phyloP scores from a whole-genome alignment of 441 rosid genomes.

The Bruguiera hainesii region DNA sequence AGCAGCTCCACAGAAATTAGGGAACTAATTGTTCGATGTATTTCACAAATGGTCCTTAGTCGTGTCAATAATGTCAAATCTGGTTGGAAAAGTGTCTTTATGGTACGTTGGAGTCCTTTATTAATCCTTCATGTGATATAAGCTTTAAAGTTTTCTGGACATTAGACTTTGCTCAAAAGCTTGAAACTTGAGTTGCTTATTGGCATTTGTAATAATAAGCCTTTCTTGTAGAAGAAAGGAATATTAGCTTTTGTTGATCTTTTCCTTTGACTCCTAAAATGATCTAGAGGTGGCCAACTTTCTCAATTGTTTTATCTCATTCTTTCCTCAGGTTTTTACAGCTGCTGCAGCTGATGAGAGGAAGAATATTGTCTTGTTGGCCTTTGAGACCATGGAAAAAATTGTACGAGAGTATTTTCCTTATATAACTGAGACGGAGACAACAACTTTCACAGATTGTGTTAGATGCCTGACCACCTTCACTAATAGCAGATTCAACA shows the following conservation, averaged over 20 bases:
- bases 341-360: constrained; percentile 93
- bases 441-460: constrained; percentile 88
- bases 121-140: neutral
- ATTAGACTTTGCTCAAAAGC: neutral
- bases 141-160: neutral
- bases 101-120: constrained; percentile 47
- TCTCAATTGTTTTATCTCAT: constrained; percentile 23
- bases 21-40: constrained; percentile 93
- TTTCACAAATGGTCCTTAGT: constrained; percentile 98
- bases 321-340: constrained; percentile 64
- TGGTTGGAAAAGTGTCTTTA: constrained; percentile 99
- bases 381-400: constrained; percentile 97
- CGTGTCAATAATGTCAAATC: constrained; percentile 95
- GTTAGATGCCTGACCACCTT: constrained; percentile 93
- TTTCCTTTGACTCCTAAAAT: neutral
- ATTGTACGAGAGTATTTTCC: constrained; percentile 96
- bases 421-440: constrained; percentile 93
- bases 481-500: constrained; percentile 89
- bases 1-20: constrained; percentile 84
- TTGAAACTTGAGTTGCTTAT: neutral
- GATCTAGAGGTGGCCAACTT: constrained; percentile 1
- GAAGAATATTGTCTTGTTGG: constrained; percentile 83
- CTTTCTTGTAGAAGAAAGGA: neutral
- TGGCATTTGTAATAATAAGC: neutral
- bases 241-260: neutral